phyloP scores from a whole-genome alignment of 495 filamentous ascomycete species.

The Haplographium delicatum region DNA sequence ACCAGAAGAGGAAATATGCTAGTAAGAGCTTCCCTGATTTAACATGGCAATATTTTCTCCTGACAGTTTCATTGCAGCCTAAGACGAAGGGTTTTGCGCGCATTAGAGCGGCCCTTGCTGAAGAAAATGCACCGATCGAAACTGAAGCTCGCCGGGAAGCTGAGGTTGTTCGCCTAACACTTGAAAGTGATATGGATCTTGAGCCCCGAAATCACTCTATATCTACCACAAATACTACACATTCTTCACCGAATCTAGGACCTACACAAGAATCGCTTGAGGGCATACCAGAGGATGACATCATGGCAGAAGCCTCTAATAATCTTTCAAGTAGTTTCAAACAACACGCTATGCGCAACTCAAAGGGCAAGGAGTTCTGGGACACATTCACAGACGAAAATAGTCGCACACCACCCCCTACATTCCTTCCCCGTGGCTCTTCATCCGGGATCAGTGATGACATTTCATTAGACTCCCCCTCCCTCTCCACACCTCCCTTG shows the following conservation, averaged over 20 bases:
- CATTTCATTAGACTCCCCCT: constrained; percentile 66
- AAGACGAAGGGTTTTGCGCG: constrained; percentile 94
- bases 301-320: constrained; percentile 49
- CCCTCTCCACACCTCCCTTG: constrained; percentile 14
- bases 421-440: constrained; percentile 20
- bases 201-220: constrained; percentile 26
- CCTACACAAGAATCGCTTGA: constrained; percentile 43
- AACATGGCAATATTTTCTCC: no score
- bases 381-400: constrained; percentile 59
- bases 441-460: constrained; percentile 49
- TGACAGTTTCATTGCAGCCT: constrained; percentile 42
- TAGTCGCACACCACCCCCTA: constrained; percentile 46
- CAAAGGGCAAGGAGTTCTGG: constrained; percentile 73
- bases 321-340: constrained; percentile 61
- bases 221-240: constrained; percentile 44
- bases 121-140: constrained; percentile 83
- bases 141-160: constrained; percentile 87
- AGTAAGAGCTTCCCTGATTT: constrained; percentile 52
- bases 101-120: constrained; percentile 80
- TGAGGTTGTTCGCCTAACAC: constrained; percentile 89
- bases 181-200: constrained; percentile 60
- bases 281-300: constrained; percentile 54
- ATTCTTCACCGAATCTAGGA: constrained; percentile 43
- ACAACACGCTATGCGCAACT: constrained; percentile 64
- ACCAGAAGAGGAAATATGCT: constrained; percentile 84